Evolutionary conservation across 176 grass and related monocot genomes (phyloP).

Genomic region (Eleusine coracana): DNA sequence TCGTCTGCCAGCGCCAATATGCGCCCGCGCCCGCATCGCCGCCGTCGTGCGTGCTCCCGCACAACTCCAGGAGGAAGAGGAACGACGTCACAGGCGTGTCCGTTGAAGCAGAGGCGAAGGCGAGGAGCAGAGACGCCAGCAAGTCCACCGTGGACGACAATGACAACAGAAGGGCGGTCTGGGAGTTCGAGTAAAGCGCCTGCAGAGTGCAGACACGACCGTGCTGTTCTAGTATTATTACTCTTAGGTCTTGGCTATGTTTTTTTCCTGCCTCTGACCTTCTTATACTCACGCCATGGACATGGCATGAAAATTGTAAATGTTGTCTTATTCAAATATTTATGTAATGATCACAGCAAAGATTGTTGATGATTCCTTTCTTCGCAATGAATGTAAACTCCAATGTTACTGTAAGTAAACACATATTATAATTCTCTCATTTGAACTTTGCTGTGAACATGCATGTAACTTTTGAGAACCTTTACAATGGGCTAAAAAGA

Average conservation of each 20-base stretch:
- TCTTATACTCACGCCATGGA: not conserved
- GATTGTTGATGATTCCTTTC: not conserved
- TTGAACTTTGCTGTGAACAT: no score
- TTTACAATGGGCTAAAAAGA: no score
- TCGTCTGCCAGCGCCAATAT: not conserved
- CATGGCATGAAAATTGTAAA: not conserved
- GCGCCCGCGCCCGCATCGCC: not conserved
- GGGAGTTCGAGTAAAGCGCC: not conserved
- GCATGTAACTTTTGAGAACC: no score
- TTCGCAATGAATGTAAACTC: not conserved
- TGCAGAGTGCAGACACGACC: not conserved
- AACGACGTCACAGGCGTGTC: not conserved
- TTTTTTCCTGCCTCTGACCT: not conserved
- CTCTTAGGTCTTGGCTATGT: not conserved
- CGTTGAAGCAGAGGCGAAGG: not conserved
- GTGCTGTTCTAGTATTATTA: not conserved
- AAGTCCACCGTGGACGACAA: no score
- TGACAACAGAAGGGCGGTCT: not conserved
- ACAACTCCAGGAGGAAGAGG: slow-evolving; percentile 6
- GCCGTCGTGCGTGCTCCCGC: not conserved
- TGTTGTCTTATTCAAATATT: not conserved
- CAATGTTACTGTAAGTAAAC: no score
- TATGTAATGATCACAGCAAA: not conserved
- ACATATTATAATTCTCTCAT: no score
- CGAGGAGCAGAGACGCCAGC: not conserved